Percentiles rank a stretch among this genome's conserved stretches.
Conservation (phyloP, 257 asterid genomes). For the Fraxinus anomala region DNA sequence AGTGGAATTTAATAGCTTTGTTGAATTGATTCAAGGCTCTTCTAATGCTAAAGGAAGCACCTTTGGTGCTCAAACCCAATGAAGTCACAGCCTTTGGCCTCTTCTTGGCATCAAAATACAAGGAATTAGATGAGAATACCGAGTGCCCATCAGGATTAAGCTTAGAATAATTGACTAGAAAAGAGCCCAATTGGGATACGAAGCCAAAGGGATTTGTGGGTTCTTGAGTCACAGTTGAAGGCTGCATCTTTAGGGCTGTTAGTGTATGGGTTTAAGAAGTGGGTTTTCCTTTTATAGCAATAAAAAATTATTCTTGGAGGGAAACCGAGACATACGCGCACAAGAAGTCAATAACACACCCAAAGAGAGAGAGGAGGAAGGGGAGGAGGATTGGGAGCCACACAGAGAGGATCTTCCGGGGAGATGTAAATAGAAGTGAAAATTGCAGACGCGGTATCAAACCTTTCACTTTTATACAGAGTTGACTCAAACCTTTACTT, state of each 20-base stretch:
- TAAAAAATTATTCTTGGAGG: background rate
- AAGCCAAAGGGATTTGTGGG: constrained; percentile 48
- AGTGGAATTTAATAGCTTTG: constrained; percentile 67
- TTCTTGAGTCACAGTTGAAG: constrained; percentile 74
- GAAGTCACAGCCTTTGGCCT: constrained; percentile 60
- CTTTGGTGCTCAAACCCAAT: constrained; percentile 59
- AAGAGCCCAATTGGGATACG: constrained; percentile 59
- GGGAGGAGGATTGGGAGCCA: background rate
- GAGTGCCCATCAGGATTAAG: constrained; percentile 36
- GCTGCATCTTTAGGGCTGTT: constrained; percentile 51
- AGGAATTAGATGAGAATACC: constrained; percentile 41
- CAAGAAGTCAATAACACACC: background rate
- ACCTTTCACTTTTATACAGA: no score
- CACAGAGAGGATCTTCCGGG: background rate
- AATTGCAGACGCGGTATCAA: no score
- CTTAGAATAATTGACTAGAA: constrained; percentile 44
- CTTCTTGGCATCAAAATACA: constrained; percentile 54
- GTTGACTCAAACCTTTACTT: no score
- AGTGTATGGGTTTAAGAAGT: constrained; percentile 10
- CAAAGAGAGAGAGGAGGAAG: background rate
- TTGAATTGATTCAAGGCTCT: constrained; percentile 60
- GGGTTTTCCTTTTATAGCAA: constrained; percentile 30
- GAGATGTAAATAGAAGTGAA: background rate
- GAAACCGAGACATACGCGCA: background rate
- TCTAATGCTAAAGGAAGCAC: constrained; percentile 59